Conservation (phyloP, 2,329 filamentous ascomycete species). For the Sphaerulina vaccinii region DNA sequence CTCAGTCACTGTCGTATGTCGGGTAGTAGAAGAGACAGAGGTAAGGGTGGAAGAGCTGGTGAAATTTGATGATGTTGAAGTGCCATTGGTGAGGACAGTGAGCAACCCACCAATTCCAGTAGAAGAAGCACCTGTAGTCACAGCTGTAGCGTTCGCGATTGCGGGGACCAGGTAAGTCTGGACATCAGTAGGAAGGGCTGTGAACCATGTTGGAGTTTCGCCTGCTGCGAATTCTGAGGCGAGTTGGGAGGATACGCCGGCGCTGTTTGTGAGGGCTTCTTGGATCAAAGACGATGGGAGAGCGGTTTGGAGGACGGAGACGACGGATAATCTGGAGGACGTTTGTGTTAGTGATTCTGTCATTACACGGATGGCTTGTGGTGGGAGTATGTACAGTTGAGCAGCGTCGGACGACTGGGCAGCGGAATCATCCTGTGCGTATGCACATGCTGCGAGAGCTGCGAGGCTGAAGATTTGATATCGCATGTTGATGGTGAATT, state of each 20-base stretch:
- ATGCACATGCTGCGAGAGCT: conserved; percentile 28
- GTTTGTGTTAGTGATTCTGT: not conserved
- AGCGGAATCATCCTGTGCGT: conserved; percentile 18
- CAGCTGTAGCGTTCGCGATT: conserved; percentile 25
- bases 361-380: not conserved
- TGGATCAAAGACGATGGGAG: conserved; percentile 44
- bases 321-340: conserved; percentile 38
- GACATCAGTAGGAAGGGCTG: conserved; percentile 45
- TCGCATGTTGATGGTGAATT: conserved; percentile 29
- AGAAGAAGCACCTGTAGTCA: conserved; percentile 12
- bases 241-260: conserved; percentile 44
- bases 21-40: not conserved
- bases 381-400: not conserved
- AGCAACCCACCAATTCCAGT: conserved; percentile 2
- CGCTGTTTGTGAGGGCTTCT: conserved; percentile 44
- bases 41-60: not conserved
- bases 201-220: conserved; percentile 47
- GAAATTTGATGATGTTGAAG: not conserved
- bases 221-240: conserved; percentile 46
- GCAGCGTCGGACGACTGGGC: not conserved
- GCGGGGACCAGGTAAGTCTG: conserved; percentile 43
- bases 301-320: conserved; percentile 46
- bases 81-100: conserved; percentile 1
- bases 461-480: conserved; percentile 29
- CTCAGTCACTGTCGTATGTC: not conserved